phyloP scores from a whole-genome alignment of 2,329 filamentous ascomycete species.

The Myriosclerotinia duriaeana region DNA sequence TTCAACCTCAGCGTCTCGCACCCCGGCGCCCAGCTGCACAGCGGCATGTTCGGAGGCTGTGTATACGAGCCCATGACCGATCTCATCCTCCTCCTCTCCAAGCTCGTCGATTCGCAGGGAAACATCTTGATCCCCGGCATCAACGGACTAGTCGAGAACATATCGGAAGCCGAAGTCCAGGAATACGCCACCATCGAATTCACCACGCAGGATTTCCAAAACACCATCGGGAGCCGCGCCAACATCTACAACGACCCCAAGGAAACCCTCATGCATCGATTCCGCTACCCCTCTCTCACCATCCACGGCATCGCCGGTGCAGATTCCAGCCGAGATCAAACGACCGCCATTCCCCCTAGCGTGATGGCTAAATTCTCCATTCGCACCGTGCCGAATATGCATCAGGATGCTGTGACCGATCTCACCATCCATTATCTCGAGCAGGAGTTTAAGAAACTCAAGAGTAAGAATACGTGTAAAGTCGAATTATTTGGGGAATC shows the following conservation, averaged over 20 bases:
- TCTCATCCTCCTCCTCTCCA: constrained; percentile 8
- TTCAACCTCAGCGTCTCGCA: constrained; percentile 7
- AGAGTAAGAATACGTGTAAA: constrained; percentile 5
- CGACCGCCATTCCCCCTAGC: constrained; percentile 7
- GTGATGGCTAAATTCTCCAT: constrained; percentile 19
- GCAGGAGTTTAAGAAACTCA: constrained; percentile 5
- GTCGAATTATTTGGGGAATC: constrained; percentile 1
- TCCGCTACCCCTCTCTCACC: constrained; percentile 7
- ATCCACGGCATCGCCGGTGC: constrained; percentile 16
- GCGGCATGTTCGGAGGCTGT: constrained; percentile 16
- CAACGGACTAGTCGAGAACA: background rate
- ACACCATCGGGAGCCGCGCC: background rate
- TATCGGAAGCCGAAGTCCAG: background rate
- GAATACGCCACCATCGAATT: constrained; percentile 14
- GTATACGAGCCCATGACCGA: constrained; percentile 19
- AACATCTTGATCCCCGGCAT: constrained; percentile 13
- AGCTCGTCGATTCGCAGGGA: constrained; percentile 12
- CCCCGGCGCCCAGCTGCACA: background rate
- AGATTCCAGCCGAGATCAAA: background rate
- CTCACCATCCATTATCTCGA: background rate
- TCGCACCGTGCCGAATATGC: constrained; percentile 4
- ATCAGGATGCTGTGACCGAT: background rate
- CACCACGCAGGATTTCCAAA: constrained; percentile 12
- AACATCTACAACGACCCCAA: constrained; percentile 5
- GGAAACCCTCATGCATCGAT: constrained; percentile 17